phyloP scores from a whole-genome alignment of 306 rosid species.

The Prunus fruticosa region DNA sequence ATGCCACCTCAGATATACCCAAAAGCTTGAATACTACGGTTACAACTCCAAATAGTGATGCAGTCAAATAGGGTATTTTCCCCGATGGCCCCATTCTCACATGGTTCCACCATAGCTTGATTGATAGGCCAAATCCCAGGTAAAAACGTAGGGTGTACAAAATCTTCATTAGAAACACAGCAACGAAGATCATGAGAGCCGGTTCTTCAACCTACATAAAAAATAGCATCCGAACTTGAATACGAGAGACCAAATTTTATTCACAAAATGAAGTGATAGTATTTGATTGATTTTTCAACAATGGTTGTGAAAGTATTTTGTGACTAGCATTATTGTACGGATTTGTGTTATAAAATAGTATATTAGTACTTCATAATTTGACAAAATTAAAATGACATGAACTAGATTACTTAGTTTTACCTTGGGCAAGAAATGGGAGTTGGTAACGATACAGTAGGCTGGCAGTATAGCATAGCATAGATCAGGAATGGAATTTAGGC shows the following conservation, averaged over 20 bases:
- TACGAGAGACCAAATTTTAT: too few relatives aligned
- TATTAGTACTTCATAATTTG: too few relatives aligned
- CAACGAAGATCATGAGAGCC: slow-evolving; percentile 6
- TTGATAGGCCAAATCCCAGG: slow-evolving; percentile 1
- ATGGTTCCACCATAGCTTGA: slow-evolving; percentile 30
- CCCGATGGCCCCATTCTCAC: slow-evolving; percentile 11
- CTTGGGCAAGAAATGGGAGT: slow-evolving; percentile 32
- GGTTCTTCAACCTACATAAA: slow-evolving; percentile 20
- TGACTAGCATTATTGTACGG: too few relatives aligned
- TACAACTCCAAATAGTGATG: slow-evolving; percentile 12
- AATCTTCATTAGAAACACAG: background rate
- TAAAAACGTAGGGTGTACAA: background rate
- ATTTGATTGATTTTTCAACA: too few relatives aligned
- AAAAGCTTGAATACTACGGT: slow-evolving; percentile 14
- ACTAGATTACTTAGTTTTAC: background rate
- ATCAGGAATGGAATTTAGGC: slow-evolving; percentile 13
- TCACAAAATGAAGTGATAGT: too few relatives aligned
- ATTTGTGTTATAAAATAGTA: too few relatives aligned
- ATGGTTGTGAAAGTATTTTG: too few relatives aligned
- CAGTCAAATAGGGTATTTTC: background rate
- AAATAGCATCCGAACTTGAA: too few relatives aligned
- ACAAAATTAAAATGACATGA: too few relatives aligned
- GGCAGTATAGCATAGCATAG: slow-evolving; percentile 26
- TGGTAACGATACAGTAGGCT: slow-evolving; percentile 26
- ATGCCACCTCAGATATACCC: slow-evolving; percentile 22